Evolutionary conservation across 225 moss, liverwort and hornwort genomes (phyloP), one percentile per base, ranked within the genome.

Genomic region (Polytrichum formosum): DNA sequence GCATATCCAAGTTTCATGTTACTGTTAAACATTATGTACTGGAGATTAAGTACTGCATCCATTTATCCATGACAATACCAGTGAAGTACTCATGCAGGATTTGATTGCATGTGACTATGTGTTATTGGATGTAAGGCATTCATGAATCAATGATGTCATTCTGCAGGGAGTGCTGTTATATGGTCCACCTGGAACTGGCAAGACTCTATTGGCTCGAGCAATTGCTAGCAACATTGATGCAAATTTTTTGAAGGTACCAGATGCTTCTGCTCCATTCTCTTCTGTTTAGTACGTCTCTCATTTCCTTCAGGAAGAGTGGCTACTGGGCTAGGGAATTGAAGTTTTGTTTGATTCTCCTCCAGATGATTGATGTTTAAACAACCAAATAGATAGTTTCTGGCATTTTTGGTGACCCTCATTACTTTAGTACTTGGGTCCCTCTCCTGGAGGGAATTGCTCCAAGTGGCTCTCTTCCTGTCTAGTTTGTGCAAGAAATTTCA

Each of bases 191-290:
- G 93, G 93, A 67, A 96, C 93, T 60, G 96, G 96, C 30, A 96
- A 96, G 79, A 96, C 96, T 23, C 81, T 96, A 61, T 74, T 96
- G 66, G 96, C 96, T 19, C 78, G 96, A 80, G 96, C 93, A 25
- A 96, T 96, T 83, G 96, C 96, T 8, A 96, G 96, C 76, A 96
- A 96, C 73, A 96, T 96, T 77, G 96, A 96, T 78, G 96, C 96
- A 23, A 96, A 96, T 80, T 96, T 96, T 80, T 82, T 96, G 16
- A 96, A 96, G 96, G 95, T 96, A 80, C 18, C 61, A 65, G 31
- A 60, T 62, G 26, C 53, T 13, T 72, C 27, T 19, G 54, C 67
- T 29, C 29, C 29, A 65, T 30, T 21, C 27, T 25, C 10, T 16
- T 46, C 46, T 46, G 46, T 46, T 46, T 46, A 46, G 46, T 46